A percentile compares a stretch with the other conserved stretches of the same genome.
phyloP scores from a whole-genome alignment of 441 rosid genomes.

The Melastoma candidum region DNA sequence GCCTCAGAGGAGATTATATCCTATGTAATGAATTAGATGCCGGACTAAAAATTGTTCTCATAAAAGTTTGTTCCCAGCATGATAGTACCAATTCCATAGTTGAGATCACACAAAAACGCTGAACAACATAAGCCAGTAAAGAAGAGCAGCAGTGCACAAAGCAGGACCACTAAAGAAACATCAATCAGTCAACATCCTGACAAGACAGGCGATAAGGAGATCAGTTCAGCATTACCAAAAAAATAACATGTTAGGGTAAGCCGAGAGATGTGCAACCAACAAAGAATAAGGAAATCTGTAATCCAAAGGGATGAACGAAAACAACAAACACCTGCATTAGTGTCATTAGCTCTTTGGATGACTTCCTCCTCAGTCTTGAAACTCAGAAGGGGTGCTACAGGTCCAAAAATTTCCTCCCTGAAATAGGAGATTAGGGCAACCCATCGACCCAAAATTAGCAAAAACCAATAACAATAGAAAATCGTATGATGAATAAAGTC shows the following conservation, averaged over 20 bases:
- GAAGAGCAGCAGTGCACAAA: neutral
- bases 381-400: constrained; percentile 78
- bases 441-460: neutral
- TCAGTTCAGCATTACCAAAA: too few species aligned
- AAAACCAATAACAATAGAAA: neutral
- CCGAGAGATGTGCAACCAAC: constrained; percentile 2
- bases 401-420: constrained; percentile 97
- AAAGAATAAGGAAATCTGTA: neutral
- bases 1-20: too few species aligned
- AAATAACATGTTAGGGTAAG: neutral
- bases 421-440: constrained; percentile 8
- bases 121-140: neutral
- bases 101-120: too few species aligned
- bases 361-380: constrained; percentile 95
- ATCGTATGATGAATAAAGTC: too few species aligned
- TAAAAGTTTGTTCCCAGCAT: too few species aligned
- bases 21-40: too few species aligned
- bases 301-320: constrained; percentile 7
- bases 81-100: too few species aligned
- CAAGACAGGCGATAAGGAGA: too few species aligned
- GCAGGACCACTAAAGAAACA: too few species aligned
- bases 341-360: constrained; percentile 66
- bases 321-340: constrained; percentile 55
- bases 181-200: too few species aligned
- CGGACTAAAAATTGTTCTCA: too few species aligned